Conservation (phyloP, 202 grass and related monocot species). For the Panicum virgatum region DNA sequence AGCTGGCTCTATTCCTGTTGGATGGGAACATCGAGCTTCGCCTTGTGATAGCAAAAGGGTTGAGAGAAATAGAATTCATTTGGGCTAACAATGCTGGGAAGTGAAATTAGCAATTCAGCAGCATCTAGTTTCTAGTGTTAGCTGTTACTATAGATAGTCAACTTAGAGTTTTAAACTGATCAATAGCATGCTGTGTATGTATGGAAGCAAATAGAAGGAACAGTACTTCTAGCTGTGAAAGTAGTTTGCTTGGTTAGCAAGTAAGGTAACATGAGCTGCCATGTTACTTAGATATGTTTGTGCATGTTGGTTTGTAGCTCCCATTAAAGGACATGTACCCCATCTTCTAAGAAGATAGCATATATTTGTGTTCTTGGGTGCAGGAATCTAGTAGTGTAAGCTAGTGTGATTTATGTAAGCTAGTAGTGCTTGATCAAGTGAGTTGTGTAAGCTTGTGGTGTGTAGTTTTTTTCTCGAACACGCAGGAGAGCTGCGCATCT, state of each 20-base stretch:
- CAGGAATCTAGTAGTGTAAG: too few relatives aligned
- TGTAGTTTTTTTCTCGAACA: too few relatives aligned
- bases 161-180: not conserved
- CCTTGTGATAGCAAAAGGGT: too few relatives aligned
- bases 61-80: too few relatives aligned
- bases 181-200: not conserved
- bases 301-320: not conserved
- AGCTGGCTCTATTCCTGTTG: too few relatives aligned
- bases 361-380: not conserved
- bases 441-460: not conserved
- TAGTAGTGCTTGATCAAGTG: not conserved
- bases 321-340: not conserved
- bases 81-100: too few relatives aligned
- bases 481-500: too few relatives aligned
- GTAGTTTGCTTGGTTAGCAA: not conserved
- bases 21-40: too few relatives aligned
- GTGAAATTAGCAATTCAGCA: not conserved
- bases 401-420: not conserved
- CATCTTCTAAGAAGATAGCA: not conserved
- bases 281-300: not conserved
- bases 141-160: not conserved
- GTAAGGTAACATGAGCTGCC: not conserved
- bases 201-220: not conserved
- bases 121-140: not conserved
- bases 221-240: not conserved